These are phyloP conservation scores for Naganishia antarctica DNA, from an alignment of 768 basidiomycete species.

Conservation along the genomic window DNA sequence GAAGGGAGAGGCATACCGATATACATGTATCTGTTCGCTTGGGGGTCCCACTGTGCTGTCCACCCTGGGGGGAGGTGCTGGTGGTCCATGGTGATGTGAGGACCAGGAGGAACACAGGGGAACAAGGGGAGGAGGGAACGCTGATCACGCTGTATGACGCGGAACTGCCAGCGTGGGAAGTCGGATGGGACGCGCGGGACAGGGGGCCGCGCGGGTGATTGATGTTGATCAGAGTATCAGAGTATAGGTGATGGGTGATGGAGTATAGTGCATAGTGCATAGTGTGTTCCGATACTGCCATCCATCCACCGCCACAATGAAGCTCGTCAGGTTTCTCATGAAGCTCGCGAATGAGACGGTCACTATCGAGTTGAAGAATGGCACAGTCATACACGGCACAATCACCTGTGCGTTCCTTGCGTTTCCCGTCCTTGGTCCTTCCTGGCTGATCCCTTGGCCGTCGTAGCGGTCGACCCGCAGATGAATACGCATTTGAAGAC, in stretches of 20 bases:
- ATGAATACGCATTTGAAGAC: slow-evolving; percentile 99
- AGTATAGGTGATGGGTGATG: too few species aligned
- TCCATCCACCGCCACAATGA: slow-evolving; percentile 55
- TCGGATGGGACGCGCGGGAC: not conserved
- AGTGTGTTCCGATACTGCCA: too few species aligned
- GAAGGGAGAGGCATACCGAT: slow-evolving; percentile 8
- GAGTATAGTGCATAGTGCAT: too few species aligned
- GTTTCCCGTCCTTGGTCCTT: not conserved
- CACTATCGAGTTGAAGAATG: slow-evolving; percentile 96
- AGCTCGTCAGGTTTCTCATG: slow-evolving; percentile 95
- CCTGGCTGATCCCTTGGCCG: not conserved
- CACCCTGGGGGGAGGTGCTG: slow-evolving; percentile 73
- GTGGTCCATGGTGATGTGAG: slow-evolving; percentile 45
- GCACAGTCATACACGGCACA: slow-evolving; percentile 88
- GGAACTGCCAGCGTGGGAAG: too few species aligned
- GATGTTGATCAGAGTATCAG: too few species aligned
- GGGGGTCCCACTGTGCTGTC: slow-evolving; percentile 78
- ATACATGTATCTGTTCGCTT: slow-evolving; percentile 22
- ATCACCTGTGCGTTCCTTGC: slow-evolving; percentile 72
- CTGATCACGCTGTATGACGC: not conserved
- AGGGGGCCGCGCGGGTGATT: not conserved
- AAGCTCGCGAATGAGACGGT: slow-evolving; percentile 99
- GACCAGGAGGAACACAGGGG: not conserved
- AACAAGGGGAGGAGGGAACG: not conserved
- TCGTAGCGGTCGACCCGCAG: slow-evolving; percentile 90